Base-by-base conservation (phyloP, 1,284 basidiomycete species). In the Ceratobasidium sp. region DNA sequence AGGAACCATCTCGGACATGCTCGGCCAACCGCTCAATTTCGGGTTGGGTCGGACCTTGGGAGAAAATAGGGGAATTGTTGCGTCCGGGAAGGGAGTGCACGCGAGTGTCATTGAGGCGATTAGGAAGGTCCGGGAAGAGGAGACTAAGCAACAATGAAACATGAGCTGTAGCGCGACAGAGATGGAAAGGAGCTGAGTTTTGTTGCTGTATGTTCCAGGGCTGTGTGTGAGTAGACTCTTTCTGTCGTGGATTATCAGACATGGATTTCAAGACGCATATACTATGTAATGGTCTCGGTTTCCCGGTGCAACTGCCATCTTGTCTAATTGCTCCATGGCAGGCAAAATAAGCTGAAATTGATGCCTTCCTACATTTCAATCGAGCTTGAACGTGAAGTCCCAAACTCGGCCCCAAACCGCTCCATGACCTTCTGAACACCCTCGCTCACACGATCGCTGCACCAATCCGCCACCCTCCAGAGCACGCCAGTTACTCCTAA, bases 11-110 rank as follows among this genome's bases (percentile, higher is more conserved):
- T 93, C 92, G 0, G 95, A 99, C 84, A 94, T 94, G 77, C 87
- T 92, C 65, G 97, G 96, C 3, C 82, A 90, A 78, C 87, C 89
- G 0, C 90, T 99, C 46, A 89, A 98, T 84, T 99, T 99, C 85
- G 93, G 94, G 0, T 87, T 93, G 1, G 97, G 97, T 16, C 87
- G 96, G 78, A 96, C 95, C 0, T 86, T 99, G 33, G 93, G 92
- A 8, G 90, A 91, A 80, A 99, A 99, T 85, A 92, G 90, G 82
- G 97, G 97, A 0, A 90, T 99, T 27, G 89, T 99, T 16, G 97
- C 94, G 8, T 86, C 88, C 30, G 91, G 91, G 7, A 90, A 88
- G 81, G 76, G 66, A 1, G 87, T 93, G 33, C 94, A 97, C 81
- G 83, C 84, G 0, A 86, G 87, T 76, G 91, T 95, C 2, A 86